Conservation (phyloP, 1,284 basidiomycete species). For the Leccinum subrobustum region DNA sequence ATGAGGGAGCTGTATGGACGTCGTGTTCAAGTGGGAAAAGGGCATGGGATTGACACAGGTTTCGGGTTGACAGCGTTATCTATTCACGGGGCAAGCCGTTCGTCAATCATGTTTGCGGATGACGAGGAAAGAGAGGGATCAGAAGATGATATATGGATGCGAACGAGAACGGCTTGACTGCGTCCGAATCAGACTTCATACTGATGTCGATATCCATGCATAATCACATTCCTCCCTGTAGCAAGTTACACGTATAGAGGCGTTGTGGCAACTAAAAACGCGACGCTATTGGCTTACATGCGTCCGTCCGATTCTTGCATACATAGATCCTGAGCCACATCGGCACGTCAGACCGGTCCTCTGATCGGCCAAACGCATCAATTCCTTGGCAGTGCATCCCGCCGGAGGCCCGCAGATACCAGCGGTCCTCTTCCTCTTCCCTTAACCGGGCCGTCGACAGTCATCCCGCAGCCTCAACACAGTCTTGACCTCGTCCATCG, state of each 20-base stretch:
- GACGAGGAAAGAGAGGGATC: neutral
- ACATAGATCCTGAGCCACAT: neutral
- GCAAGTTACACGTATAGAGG: neutral
- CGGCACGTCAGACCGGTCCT: neutral
- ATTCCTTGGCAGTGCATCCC: neutral
- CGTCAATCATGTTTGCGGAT: neutral
- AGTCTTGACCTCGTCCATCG: conserved; percentile 28
- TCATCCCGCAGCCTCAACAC: conserved; percentile 32
- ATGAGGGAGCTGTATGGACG: neutral
- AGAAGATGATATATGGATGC: neutral
- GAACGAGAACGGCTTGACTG: too few relatives aligned
- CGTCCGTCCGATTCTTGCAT: neutral
- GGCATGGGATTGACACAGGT: neutral
- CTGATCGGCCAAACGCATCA: neutral
- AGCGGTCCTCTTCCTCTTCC: neutral
- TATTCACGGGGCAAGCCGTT: neutral
- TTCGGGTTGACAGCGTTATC: neutral
- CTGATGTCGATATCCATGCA: too few relatives aligned
- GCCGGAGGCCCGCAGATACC: neutral
- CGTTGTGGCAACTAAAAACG: neutral
- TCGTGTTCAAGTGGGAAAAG: too few relatives aligned
- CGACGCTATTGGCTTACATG: neutral
- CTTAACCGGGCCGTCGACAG: conserved; percentile 12
- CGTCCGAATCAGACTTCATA: too few relatives aligned
- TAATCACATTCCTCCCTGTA: too few relatives aligned